phyloP scores from a whole-genome alignment of 352 stramenopile species.

The Aphanomyces invadans region DNA sequence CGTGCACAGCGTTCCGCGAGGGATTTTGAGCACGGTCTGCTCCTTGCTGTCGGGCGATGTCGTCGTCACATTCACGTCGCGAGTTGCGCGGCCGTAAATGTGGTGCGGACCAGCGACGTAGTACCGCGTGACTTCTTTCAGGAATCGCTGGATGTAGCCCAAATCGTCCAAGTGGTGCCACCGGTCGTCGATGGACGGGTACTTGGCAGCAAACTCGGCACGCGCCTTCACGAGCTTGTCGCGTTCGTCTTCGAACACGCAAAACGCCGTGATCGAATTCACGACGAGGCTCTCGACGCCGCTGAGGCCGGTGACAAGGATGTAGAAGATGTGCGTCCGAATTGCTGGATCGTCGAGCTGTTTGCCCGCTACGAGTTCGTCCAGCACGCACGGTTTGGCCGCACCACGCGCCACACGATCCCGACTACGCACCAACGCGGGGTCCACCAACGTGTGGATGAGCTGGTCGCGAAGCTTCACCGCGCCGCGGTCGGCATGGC shows the following conservation, averaged over 20 bases:
- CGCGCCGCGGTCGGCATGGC: neutral
- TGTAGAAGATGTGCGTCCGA: slow-evolving; percentile 9
- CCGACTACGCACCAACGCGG: neutral
- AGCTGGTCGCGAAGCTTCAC: neutral
- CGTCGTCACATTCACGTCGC: neutral
- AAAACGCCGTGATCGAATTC: slow-evolving; percentile 19
- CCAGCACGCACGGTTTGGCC: slow-evolving; percentile 6
- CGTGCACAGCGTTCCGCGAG: neutral
- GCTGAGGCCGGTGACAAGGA: neutral
- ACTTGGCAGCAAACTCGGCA: slow-evolving; percentile 4
- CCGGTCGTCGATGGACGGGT: slow-evolving; percentile 3
- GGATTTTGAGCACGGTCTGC: neutral
- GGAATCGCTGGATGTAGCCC: slow-evolving; percentile 15
- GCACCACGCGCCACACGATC: neutral
- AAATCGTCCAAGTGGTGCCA: slow-evolving; percentile 13
- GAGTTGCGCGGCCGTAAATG: slow-evolving; percentile 5
- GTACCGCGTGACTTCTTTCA: slow-evolving; percentile 17
- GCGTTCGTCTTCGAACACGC: neutral
- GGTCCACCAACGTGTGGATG: neutral
- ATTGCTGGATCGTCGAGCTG: slow-evolving; percentile 8
- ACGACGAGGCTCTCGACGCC: slow-evolving; percentile 9
- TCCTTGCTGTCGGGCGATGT: neutral
- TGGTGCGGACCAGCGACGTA: slow-evolving; percentile 16
- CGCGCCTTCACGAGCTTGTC: neutral
- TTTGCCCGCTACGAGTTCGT: neutral